These are phyloP conservation scores for Zygosaccharomyces sapae DNA, from an alignment of 1,139 yeast genomes.

Conservation along the genomic window DNA sequence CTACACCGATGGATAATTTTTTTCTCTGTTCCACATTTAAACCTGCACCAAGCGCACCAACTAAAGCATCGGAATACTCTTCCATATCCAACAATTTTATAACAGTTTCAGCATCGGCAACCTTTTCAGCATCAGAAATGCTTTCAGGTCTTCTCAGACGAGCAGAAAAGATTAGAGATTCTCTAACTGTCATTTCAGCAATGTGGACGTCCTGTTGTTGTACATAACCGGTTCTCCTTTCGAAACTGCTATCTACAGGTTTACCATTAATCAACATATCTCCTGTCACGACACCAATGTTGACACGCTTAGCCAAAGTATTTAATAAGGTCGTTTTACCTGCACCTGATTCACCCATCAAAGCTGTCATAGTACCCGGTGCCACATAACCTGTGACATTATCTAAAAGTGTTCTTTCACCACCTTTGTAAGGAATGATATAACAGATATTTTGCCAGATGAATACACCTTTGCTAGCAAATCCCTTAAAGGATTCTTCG, in stretches of 20 bases:
- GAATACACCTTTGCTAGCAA: conserved; percentile 43
- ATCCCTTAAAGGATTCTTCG: conserved; percentile 39
- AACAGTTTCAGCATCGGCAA: conserved; percentile 43
- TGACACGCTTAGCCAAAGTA: conserved; percentile 48
- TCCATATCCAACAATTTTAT: conserved; percentile 41
- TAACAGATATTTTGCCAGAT: conserved; percentile 47
- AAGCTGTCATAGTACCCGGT: conserved; percentile 48
- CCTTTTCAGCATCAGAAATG: conserved; percentile 44
- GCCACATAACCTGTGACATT: conserved; percentile 49
- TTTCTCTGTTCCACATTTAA: conserved; percentile 42
- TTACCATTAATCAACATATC: conserved; percentile 52
- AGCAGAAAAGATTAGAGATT: conserved; percentile 50
- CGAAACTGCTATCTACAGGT: conserved; percentile 42
- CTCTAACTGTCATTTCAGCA: conserved; percentile 48
- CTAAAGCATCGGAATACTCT: conserved; percentile 34
- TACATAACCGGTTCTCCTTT: conserved; percentile 55
- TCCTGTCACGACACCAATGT: conserved; percentile 51
- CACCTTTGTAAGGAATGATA: conserved; percentile 34
- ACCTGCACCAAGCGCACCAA: conserved; percentile 44
- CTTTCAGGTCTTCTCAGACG: conserved; percentile 37
- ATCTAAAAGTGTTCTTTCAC: conserved; percentile 41
- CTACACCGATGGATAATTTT: conserved; percentile 51
- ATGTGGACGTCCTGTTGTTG: conserved; percentile 58
- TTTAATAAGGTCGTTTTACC: conserved; percentile 57
- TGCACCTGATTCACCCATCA: conserved; percentile 63